Conservation (phyloP, 148 eudicot species). For the Heliamphora exappendiculata region DNA sequence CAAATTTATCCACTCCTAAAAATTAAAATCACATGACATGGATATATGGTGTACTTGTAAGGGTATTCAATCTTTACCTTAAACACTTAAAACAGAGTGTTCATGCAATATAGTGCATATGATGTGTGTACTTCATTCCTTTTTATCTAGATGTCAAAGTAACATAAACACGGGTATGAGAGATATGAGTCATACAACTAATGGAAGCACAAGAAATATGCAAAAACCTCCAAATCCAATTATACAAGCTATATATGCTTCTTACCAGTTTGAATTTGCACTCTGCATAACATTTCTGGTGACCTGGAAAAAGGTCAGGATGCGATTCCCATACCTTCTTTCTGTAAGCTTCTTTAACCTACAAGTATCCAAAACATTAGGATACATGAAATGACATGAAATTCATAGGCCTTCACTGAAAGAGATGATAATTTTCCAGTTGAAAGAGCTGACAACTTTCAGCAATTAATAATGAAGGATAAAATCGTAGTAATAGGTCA, state of each 20-base stretch:
- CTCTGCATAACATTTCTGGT: slow-evolving; percentile 43
- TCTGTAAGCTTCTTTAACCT: slow-evolving; percentile 71
- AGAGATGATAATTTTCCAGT: too few relatives aligned
- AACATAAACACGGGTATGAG: background rate
- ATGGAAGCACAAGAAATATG: background rate
- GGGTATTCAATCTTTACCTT: background rate
- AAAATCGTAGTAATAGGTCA: background rate
- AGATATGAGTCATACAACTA: background rate
- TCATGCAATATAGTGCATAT: background rate
- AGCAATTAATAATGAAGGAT: too few relatives aligned
- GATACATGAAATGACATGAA: background rate
- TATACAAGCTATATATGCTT: background rate
- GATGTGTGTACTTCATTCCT: background rate
- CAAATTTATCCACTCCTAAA: background rate
- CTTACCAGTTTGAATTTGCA: slow-evolving; percentile 50
- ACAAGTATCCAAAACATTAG: background rate
- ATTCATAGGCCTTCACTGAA: too few relatives aligned
- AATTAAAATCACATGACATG: background rate
- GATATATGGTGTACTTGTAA: background rate
- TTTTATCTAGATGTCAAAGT: background rate
- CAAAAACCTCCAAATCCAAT: background rate
- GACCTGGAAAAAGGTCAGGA: slow-evolving; percentile 58
- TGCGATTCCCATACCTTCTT: slow-evolving; percentile 62
- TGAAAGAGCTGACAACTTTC: too few relatives aligned
- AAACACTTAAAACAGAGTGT: background rate